phyloP scores from a whole-genome alignment of 106 monocot genomes.

The Agapanthus africanus region DNA sequence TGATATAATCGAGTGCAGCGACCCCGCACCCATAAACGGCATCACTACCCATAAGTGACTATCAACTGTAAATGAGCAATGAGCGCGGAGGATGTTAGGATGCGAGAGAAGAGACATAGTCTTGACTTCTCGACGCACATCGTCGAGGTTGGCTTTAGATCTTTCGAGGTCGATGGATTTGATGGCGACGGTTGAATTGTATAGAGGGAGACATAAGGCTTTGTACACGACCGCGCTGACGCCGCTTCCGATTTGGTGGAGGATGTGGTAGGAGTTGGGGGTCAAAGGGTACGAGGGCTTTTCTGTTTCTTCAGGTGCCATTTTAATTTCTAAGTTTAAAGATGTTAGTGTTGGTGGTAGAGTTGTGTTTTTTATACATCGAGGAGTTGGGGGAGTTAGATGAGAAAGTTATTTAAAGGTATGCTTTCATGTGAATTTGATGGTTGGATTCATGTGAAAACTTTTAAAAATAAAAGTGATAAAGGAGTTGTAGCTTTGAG shows the following conservation, averaged over 20 bases:
- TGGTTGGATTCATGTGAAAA: neutral
- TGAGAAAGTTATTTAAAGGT: neutral
- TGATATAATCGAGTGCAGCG: constrained; percentile 62
- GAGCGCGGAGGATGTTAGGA: constrained; percentile 67
- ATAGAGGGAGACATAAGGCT: constrained; percentile 40
- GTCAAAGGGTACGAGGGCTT: constrained; percentile 32
- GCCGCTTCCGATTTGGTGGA: constrained; percentile 59
- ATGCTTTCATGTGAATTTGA: neutral
- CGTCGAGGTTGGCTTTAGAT: constrained; percentile 55
- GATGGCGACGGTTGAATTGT: constrained; percentile 46
- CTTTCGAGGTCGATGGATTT: constrained; percentile 71
- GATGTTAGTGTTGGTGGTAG: neutral
- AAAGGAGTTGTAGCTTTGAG: neutral
- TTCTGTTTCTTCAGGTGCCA: constrained; percentile 2
- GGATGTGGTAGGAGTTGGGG: constrained; percentile 32
- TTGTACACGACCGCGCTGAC: constrained; percentile 82
- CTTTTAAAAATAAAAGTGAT: constrained; percentile 1
- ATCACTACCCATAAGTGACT: constrained; percentile 68
- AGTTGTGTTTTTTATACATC: neutral
- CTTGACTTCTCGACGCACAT: constrained; percentile 61
- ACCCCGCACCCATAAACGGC: constrained; percentile 82
- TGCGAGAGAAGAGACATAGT: constrained; percentile 63
- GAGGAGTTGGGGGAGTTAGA: neutral
- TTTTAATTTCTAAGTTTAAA: neutral
- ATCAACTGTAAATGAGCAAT: constrained; percentile 72